Percentiles rank a stretch among this genome's conserved stretches.
phyloP scores from a whole-genome alignment of 2,329 filamentous ascomycete genomes.

The Didymella glomerata region DNA sequence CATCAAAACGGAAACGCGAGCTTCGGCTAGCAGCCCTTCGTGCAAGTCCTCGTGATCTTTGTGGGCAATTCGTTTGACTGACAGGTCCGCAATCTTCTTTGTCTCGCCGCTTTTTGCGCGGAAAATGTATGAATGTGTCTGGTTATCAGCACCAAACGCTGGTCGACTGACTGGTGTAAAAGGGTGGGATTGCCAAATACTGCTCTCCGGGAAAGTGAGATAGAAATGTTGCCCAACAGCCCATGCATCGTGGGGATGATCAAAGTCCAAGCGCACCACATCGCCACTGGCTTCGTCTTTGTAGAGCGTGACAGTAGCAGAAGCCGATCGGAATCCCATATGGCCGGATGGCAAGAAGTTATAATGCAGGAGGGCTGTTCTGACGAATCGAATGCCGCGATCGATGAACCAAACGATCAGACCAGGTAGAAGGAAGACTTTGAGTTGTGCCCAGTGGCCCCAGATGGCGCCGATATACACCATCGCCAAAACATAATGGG shows the following conservation, averaged over 20 bases:
- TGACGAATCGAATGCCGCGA: neutral
- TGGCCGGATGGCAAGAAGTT: neutral
- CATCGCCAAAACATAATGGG: neutral
- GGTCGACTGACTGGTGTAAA: neutral
- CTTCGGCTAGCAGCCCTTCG: neutral
- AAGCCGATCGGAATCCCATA: neutral
- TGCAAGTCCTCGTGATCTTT: neutral
- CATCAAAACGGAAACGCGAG: neutral
- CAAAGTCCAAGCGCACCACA: neutral
- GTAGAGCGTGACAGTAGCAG: neutral
- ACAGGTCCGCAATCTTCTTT: neutral
- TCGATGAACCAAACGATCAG: neutral
- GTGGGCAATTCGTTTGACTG: neutral
- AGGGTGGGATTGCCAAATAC: neutral
- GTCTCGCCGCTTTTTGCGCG: neutral
- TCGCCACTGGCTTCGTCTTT: neutral
- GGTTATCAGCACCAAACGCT: neutral
- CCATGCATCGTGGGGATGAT: neutral
- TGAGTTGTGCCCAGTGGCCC: neutral
- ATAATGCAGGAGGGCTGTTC: neutral
- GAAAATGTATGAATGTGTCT: neutral
- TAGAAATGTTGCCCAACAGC: neutral
- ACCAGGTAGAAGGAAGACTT: neutral
- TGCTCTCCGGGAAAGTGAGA: neutral
- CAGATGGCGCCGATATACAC: neutral